phyloP scores from a whole-genome alignment of 106 monocot genomes.

The Gastrodia elata region DNA sequence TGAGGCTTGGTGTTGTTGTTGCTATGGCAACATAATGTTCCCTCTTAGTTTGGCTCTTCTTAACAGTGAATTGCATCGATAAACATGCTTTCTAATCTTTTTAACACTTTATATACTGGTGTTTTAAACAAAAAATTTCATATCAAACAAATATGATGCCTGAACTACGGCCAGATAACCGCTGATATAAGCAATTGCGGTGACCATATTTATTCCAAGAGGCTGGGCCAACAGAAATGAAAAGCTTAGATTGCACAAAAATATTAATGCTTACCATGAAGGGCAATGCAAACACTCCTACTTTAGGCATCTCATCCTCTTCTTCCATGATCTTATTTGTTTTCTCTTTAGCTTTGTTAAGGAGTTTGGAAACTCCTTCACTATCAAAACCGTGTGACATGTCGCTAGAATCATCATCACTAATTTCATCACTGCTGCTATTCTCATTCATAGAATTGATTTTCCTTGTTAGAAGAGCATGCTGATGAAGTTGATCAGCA shows the following conservation, averaged over 20 bases:
- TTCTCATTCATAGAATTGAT: constrained; percentile 77
- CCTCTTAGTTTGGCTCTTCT: no score
- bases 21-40: no score
- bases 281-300: constrained; percentile 73
- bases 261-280: constrained; percentile 66
- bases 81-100: no score
- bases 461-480: constrained; percentile 76
- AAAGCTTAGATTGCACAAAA: background rate
- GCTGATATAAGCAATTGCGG: background rate
- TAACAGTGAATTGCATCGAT: no score
- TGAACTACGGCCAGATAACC: background rate
- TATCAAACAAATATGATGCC: background rate
- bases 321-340: constrained; percentile 53
- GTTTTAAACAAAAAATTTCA: no score
- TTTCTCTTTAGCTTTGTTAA: constrained; percentile 70
- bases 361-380: constrained; percentile 33
- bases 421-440: constrained; percentile 52
- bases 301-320: constrained; percentile 50
- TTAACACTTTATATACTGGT: no score
- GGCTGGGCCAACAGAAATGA: no score
- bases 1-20: no score
- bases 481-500: constrained; percentile 76
- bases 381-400: constrained; percentile 17
- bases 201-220: background rate
- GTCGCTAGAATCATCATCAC: constrained; percentile 46